Percentiles rank a stretch among this genome's conserved stretches.
Evolutionary conservation across 2,329 filamentous ascomycete genomes (phyloP).

Genomic region (Metarhizium rileyi): DNA sequence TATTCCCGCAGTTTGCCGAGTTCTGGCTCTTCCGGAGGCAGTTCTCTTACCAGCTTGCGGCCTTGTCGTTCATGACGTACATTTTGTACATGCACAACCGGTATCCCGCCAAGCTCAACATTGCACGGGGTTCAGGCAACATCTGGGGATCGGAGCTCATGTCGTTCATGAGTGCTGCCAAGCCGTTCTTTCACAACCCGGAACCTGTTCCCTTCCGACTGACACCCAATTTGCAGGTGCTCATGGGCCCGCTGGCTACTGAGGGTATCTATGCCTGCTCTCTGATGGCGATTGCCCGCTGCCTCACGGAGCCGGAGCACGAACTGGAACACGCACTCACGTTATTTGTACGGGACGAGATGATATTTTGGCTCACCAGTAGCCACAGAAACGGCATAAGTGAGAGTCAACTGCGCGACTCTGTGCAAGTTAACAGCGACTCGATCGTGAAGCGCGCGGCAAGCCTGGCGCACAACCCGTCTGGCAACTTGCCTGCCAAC

Average conservation of each 20-base stretch:
- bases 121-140: conserved; percentile 71
- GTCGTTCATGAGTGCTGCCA: conserved; percentile 73
- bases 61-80: conserved; percentile 97
- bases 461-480: conserved; percentile 68
- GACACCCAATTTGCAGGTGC: conserved; percentile 87
- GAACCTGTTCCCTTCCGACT: conserved; percentile 96
- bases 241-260: conserved; percentile 92
- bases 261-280: conserved; percentile 95
- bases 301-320: conserved; percentile 76
- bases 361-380: conserved; percentile 92
- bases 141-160: conserved; percentile 96
- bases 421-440: conserved; percentile 79
- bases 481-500: conserved; percentile 80
- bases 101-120: conserved; percentile 91
- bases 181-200: conserved; percentile 87
- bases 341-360: conserved; percentile 93
- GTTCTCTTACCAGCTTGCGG: conserved; percentile 90
- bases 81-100: conserved; percentile 95
- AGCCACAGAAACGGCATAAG: conserved; percentile 49
- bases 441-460: conserved; percentile 85
- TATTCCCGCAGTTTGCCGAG: conserved; percentile 80
- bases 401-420: conserved; percentile 63
- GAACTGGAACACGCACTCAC: conserved; percentile 93
- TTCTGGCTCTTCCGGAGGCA: conserved; percentile 98
- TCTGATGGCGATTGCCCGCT: conserved; percentile 92